phyloP scores from a whole-genome alignment of 257 asterid genomes.

The Solanum paucissectum region DNA sequence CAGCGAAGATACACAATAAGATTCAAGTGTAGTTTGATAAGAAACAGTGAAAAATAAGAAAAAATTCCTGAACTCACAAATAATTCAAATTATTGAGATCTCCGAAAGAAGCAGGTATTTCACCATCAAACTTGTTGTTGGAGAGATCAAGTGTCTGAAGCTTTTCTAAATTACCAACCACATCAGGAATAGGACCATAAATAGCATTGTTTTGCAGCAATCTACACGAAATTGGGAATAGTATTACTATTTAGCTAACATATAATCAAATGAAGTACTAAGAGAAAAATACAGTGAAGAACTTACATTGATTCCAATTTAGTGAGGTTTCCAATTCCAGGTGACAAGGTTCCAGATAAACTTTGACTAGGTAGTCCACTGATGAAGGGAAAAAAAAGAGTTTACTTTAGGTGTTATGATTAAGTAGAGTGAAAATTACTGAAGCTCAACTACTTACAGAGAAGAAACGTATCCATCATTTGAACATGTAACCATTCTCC shows the following conservation, averaged over 20 bases:
- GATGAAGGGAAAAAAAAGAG: constrained; percentile 5
- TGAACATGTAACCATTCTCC: constrained; percentile 93
- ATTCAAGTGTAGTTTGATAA: not conserved
- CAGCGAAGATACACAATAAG: not conserved
- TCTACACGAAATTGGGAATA: constrained; percentile 22
- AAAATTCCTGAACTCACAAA: constrained; percentile 49
- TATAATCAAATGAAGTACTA: not conserved
- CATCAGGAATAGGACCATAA: constrained; percentile 64
- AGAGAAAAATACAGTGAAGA: not conserved
- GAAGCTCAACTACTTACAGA: constrained; percentile 43
- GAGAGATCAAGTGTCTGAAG: constrained; percentile 89
- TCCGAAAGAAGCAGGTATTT: constrained; percentile 65
- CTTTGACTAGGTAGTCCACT: constrained; percentile 79
- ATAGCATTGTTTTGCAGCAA: constrained; percentile 89
- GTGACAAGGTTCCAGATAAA: constrained; percentile 78
- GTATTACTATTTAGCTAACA: not conserved
- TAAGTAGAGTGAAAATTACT: not conserved
- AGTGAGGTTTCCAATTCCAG: constrained; percentile 79
- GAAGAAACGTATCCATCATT: constrained; percentile 75
- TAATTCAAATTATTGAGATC: constrained; percentile 60
- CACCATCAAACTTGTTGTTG: constrained; percentile 57
- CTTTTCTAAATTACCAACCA: constrained; percentile 58
- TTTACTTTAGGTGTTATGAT: not conserved
- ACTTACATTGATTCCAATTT: constrained; percentile 86
- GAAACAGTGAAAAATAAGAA: not conserved